These are phyloP conservation scores for Petunia axillaris DNA, from an alignment of 257 asterid species.

Conservation along the genomic window DNA sequence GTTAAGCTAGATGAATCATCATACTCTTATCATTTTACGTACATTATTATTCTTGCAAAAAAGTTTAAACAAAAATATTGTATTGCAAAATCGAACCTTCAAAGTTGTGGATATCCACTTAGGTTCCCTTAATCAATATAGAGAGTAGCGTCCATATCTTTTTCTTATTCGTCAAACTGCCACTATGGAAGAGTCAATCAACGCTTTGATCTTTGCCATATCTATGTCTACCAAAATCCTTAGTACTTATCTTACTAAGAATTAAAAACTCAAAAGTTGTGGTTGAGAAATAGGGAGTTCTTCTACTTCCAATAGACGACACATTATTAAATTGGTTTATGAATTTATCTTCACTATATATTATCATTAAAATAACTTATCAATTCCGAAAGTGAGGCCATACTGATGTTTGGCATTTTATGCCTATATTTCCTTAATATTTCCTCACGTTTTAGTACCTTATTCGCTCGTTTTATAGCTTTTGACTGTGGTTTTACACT, in stretches of 20 bases:
- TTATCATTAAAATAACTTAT: background rate
- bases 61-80: too few relatives aligned
- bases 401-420: too few relatives aligned
- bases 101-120: constrained; percentile 11
- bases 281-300: constrained; percentile 22
- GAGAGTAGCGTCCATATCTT: background rate
- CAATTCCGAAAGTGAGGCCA: background rate
- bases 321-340: background rate
- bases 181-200: background rate
- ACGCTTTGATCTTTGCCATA: background rate
- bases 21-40: too few relatives aligned
- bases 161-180: background rate
- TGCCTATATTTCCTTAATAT: too few relatives aligned
- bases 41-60: too few relatives aligned
- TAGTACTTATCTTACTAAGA: background rate
- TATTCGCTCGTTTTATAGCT: too few relatives aligned
- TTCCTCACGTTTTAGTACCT: too few relatives aligned
- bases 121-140: background rate
- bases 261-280: constrained; percentile 7
- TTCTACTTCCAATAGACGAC: constrained; percentile 39
- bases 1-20: too few relatives aligned
- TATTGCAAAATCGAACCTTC: too few relatives aligned
- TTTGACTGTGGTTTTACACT: too few relatives aligned
- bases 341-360: background rate
- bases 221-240: background rate